These are phyloP conservation scores for Geotrichum australiense DNA, from an alignment of 1,139 yeast genomes.

Conservation along the genomic window DNA sequence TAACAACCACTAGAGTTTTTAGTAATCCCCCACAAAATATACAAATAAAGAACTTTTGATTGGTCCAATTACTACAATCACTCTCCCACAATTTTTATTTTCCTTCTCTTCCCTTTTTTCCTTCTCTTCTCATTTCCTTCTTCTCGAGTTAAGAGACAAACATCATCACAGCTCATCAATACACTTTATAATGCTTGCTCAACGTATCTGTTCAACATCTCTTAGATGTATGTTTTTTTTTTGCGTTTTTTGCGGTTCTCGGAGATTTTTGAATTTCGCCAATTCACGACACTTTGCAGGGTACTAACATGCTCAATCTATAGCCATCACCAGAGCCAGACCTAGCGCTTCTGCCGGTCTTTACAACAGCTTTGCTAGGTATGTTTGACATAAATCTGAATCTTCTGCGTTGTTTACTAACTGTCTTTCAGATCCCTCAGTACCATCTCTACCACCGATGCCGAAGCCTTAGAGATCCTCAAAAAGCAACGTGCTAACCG, in stretches of 20 bases:
- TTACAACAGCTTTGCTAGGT: too few relatives aligned
- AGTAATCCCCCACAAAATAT: too few relatives aligned
- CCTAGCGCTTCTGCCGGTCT: conserved; percentile 16
- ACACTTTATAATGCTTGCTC: conserved; percentile 14
- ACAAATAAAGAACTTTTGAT: too few relatives aligned
- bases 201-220: conserved; percentile 14
- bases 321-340: conserved; percentile 16
- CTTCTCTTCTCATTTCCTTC: too few relatives aligned
- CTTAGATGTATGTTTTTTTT: conserved; percentile 13
- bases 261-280: too few relatives aligned
- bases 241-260: not conserved
- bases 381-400: not conserved
- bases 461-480: conserved; percentile 61
- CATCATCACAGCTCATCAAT: not conserved
- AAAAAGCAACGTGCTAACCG: conserved; percentile 78
- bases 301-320: conserved; percentile 1
- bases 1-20: too few relatives aligned
- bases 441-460: conserved; percentile 55
- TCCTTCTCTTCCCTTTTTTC: too few relatives aligned
- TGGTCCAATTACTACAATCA: too few relatives aligned
- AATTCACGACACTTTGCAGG: not conserved
- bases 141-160: too few relatives aligned
- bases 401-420: not conserved
- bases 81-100: too few relatives aligned
- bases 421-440: conserved; percentile 37